Percentiles rank a stretch among this genome's conserved stretches.
Conservation (phyloP, 2,329 filamentous ascomycete species). For the Alternaria infectoria region DNA sequence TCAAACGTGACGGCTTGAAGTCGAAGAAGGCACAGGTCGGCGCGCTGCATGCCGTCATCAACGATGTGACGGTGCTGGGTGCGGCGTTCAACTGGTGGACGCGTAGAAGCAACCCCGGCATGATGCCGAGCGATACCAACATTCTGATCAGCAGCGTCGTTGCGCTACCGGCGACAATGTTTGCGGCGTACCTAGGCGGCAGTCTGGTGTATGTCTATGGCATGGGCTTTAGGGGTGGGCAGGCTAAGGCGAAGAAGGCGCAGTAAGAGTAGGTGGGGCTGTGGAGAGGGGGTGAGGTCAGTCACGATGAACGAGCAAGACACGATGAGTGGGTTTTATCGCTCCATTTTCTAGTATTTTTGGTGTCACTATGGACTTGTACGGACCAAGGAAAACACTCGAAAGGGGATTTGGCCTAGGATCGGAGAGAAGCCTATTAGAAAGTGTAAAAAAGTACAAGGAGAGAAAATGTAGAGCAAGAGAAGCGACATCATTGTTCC, state of each 20-base stretch:
- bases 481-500: too few relatives aligned
- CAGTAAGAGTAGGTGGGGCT: conserved; percentile 8
- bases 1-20: conserved; percentile 52
- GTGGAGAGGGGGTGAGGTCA: too few relatives aligned
- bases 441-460: too few relatives aligned
- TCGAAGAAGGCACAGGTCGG: conserved; percentile 51
- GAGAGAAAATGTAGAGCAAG: too few relatives aligned
- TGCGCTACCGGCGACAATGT: conserved; percentile 44
- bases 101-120: conserved; percentile 38
- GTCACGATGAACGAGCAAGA: too few relatives aligned
- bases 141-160: conserved; percentile 47
- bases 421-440: too few relatives aligned
- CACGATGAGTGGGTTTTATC: too few relatives aligned
- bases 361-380: too few relatives aligned
- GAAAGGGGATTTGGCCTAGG: too few relatives aligned
- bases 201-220: conserved; percentile 54
- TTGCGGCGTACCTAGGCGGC: conserved; percentile 53
- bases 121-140: conserved; percentile 46
- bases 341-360: too few relatives aligned
- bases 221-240: conserved; percentile 48
- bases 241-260: conserved; percentile 35
- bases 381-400: too few relatives aligned
- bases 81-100: conserved; percentile 55
- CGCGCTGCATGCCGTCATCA: conserved; percentile 52
- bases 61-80: conserved; percentile 50